These are phyloP conservation scores for Neurospora sp. DNA, from an alignment of 495 filamentous ascomycete genomes.

Conservation along the genomic window DNA sequence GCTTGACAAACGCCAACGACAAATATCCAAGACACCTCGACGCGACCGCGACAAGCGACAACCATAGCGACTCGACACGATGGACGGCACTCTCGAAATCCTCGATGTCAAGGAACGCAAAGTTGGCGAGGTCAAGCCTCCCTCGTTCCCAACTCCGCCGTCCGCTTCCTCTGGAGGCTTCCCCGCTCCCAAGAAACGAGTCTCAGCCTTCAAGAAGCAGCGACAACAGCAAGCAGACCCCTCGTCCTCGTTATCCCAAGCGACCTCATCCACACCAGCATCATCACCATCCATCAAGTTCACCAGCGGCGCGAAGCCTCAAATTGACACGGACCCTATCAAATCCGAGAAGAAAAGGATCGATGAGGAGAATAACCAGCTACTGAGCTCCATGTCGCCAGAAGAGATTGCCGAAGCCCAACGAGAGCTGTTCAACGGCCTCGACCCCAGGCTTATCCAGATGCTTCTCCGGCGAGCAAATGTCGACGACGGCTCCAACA, in stretches of 20 bases:
- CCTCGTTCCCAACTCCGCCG: slow-evolving; percentile 50
- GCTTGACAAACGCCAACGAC: not conserved
- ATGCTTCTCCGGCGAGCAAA: slow-evolving; percentile 68
- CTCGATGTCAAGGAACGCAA: slow-evolving; percentile 72
- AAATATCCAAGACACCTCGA: not conserved
- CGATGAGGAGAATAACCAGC: slow-evolving; percentile 68
- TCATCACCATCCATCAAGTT: not conserved
- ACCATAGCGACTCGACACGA: slow-evolving; percentile 8
- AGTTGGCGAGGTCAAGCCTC: slow-evolving; percentile 42
- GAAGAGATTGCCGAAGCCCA: slow-evolving; percentile 70
- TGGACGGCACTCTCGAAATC: slow-evolving; percentile 45
- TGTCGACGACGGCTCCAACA: slow-evolving; percentile 47
- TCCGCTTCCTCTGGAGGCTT: slow-evolving; percentile 62
- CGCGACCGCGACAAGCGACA: not conserved
- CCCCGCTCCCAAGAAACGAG: slow-evolving; percentile 72
- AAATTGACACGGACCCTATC: slow-evolving; percentile 7
- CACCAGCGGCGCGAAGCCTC: not conserved
- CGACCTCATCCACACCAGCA: not conserved
- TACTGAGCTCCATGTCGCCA: slow-evolving; percentile 68
- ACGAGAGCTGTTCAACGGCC: slow-evolving; percentile 56
- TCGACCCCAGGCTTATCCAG: slow-evolving; percentile 65
- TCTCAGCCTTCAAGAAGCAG: slow-evolving; percentile 71
- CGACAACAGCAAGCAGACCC: slow-evolving; percentile 22
- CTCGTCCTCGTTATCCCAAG: not conserved
- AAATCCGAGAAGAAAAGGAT: slow-evolving; percentile 59